Evolutionary conservation across 371 early-diverging fungal species (phyloP), one percentile per base, ranked within the genome.

Genomic region (Lichtheimia ramosa): DNA sequence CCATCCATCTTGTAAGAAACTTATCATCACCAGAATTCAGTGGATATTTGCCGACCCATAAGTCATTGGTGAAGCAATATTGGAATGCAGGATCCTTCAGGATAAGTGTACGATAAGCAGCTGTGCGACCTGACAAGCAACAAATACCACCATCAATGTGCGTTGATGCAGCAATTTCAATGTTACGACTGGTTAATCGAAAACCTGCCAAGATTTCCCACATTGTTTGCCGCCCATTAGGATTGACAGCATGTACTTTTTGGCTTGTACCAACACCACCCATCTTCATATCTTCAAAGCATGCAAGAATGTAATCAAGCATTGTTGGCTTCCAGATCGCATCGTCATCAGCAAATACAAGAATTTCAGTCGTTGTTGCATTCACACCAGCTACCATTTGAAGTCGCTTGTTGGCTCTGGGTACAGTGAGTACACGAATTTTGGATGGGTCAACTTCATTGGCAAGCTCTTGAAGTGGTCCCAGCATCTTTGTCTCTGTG

Each of bases 11-110:
- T 1, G 89, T 89, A 65, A 89, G 66, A 61, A 87, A 89, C 68
- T 89, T 89, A 70, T 89, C 89, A 62, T 89, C 89, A 34, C 89
- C 89, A 3, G 85, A 84, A 66, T 89, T 87, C 55, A 87, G 83
- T 23, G 87, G 89, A 57, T 85, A 89, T 61, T 84, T 86, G 40
- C 81, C 80, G 28, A 73, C 59, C 89, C 89, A 89, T 48, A 82
- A 81, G 56, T 89, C 89, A 68, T 87, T 82, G 12, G 86, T 84
- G 58, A 89, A 89, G 16, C 79, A 74, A 64, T 85, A 84, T 51
- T 87, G 87, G 75, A 89, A 89, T 16, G 81, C 82, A 1, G 87
- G 89, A 58, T 87, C 87, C 62, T 85, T 85, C 15, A 89, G 71
- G 61, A 89, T 89, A 41, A 79, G 67, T 12, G 88, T 85, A 23